A percentile compares a stretch with the other conserved stretches of the same genome.
Evolutionary conservation across 73 alveolate genomes (phyloP).

Genomic region (Blepharisma stoltei): DNA sequence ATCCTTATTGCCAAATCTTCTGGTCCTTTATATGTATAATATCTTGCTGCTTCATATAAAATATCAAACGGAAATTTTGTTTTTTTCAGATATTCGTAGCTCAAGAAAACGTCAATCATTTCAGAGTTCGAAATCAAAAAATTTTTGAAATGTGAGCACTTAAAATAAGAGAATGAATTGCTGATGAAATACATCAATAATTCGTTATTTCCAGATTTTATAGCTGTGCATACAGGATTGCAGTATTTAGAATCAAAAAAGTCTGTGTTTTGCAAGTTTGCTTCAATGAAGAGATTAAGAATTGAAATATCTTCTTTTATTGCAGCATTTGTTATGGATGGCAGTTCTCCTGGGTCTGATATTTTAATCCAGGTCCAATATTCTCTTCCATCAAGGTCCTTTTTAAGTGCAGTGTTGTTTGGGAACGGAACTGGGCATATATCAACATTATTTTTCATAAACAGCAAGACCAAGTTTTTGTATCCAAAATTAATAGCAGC

Average conservation of each 20-base stretch:
- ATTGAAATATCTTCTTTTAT: neutral
- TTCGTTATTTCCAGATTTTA: neutral
- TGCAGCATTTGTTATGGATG: slow-evolving; percentile 16
- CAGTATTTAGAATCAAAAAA: slow-evolving; percentile 4
- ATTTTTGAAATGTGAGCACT: neutral
- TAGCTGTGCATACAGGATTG: slow-evolving; percentile 8
- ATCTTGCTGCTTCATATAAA: slow-evolving; percentile 24
- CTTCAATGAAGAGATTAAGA: neutral
- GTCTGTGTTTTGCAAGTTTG: neutral
- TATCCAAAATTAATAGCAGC: neutral
- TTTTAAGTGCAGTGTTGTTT: too few species aligned
- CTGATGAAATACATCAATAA: neutral
- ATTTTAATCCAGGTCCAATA: too few species aligned
- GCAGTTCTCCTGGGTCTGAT: neutral
- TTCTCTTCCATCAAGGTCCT: too few species aligned
- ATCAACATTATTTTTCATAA: neutral
- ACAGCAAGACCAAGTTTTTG: neutral
- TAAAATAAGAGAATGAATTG: neutral
- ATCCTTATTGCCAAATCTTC: neutral
- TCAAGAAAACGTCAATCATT: neutral
- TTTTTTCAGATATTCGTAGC: neutral
- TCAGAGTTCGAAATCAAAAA: neutral
- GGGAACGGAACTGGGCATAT: neutral
- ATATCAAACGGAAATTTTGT: neutral
- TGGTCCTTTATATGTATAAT: neutral